phyloP scores from a whole-genome alignment of 805 yeast genomes.

The Sporopachydermia quercuum region DNA sequence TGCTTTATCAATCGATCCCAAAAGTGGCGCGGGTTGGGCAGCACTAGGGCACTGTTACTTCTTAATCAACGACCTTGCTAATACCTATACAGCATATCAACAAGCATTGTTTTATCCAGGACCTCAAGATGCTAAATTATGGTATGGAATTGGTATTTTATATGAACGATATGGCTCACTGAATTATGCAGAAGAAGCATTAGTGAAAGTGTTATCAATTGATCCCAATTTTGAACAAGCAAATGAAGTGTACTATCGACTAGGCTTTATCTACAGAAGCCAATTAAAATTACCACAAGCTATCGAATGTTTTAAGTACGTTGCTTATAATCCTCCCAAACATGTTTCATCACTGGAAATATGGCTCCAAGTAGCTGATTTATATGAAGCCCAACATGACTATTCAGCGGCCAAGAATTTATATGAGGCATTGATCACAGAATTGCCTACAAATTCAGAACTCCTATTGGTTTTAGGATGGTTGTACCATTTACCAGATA shows the following conservation, averaged over 20 bases:
- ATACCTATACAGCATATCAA: conserved; percentile 1
- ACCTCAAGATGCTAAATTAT: conserved; percentile 1
- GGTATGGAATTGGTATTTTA: conserved; percentile 2
- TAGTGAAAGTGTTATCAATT: not conserved
- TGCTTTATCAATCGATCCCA: not conserved
- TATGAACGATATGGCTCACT: conserved; percentile 1
- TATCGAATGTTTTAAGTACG: conserved; percentile 88
- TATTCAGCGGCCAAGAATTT: conserved; percentile 89
- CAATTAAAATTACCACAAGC: conserved; percentile 80
- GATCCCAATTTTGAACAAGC: conserved; percentile 40
- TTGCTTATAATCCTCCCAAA: conserved; percentile 79
- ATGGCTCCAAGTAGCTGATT: conserved; percentile 97
- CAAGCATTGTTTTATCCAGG: not conserved
- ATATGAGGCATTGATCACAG: conserved; percentile 79
- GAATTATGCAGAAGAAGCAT: conserved; percentile 2
- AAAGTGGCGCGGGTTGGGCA: conserved; percentile 1
- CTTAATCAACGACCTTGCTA: not conserved
- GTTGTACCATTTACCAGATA: conserved; percentile 58
- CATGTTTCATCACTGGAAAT: conserved; percentile 94
- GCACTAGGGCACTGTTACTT: conserved; percentile 2
- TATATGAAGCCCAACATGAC: conserved; percentile 84
- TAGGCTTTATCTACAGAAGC: conserved; percentile 93
- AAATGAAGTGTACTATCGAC: conserved; percentile 86
- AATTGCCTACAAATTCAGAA: conserved; percentile 88
- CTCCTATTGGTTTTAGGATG: conserved; percentile 94